Evolutionary conservation across 1,139 yeast species (phyloP), one percentile per base, ranked within the genome.

Genomic region (Geotrichum carabidarum): DNA sequence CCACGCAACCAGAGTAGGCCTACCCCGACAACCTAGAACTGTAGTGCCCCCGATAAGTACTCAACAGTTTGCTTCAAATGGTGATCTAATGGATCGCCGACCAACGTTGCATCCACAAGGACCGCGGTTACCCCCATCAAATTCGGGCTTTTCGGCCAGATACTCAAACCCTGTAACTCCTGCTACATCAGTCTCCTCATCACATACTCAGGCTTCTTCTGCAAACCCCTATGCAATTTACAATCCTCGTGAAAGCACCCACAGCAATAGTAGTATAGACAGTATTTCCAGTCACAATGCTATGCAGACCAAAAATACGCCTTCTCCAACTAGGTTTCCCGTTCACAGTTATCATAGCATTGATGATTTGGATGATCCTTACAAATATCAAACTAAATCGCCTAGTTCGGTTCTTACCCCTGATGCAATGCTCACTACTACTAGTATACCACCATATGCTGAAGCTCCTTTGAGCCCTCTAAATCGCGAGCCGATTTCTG

Each of bases 121-220:
- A 4, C 56, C 56, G 12, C 53, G 56, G 4, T 44, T 49, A 14
- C 56, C 56, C 41, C 56, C 56, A 7, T 45, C 50, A 14, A 53
- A 49, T 17, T 44, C 50, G 6, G 53, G 53, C 18, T 53, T 49
- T 44, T 30, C 50, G 7, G 15, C 42, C 17, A 22, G 49, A n/a
- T 44, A 43, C 30, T 27, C 55, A 15, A 44, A n/a, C 32, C 27
- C 47, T 31, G 30, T 42, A n/a, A n/a, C 48, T 12, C 38, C 52
- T n/a, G 4, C 34, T 11, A 42, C 15, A 8, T 18, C 47, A 4
- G 15, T 11, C 12, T 32, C 46, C 5, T 34, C 52, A 30, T 40
- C 34, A 9, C 15, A 38, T 31, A 7, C 36, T 1, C 22, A 17
- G n/a, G 18, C 41, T 12, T 17, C 42, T 9, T 37, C 17, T 11